Evolutionary conservation across 331 rosid genomes (phyloP), one percentile per base, ranked within the genome.

Genomic region (Malus hybrid): DNA sequence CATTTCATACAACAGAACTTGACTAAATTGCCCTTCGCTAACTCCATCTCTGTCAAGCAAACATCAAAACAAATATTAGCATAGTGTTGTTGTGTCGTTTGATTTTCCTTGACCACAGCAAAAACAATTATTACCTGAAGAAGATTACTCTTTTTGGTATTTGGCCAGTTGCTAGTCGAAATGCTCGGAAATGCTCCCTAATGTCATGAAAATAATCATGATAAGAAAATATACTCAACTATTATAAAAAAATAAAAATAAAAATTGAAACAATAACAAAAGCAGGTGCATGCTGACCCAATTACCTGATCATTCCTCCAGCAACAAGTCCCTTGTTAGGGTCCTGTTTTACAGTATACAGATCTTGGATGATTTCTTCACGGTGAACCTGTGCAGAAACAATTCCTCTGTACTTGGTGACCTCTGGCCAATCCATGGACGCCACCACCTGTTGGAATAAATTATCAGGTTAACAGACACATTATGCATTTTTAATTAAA

Each of bases 351-450:
- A 16, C 0, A 20, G 56, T 86, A 11, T 82, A 88, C 6, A 94
- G 90, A 81, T 94, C 99, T 18, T 82, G 85, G 2, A 94, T 94
- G 0, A 92, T 87, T 76, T 94, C 99, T 26, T 85, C 79, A 0
- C 93, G 83, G 24, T 84, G 97, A 4, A 4, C 0, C 65, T 94
- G 99, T 0, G 96, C 88, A 52, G 99, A 90, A 26, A 89, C 79
- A 18, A 92, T 10, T 29, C 90, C 97, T 36, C 85, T 77, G 48
- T 94, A 94, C 72, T 70, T 90, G 0, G 92, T 85, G 2, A 90
- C 75, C 46, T 75, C 78, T 0, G 99, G 99, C 99, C 99, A 94
- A 77, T 94, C 99, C 91, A 89, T 89, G 3, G 97, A 94, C 4
- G 92, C 99, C 55, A 94, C 99, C 0, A 94, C 98, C 98, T 91